Conservation (phyloP, 129 eudicot genomes). For the Flaveria brownii region DNA sequence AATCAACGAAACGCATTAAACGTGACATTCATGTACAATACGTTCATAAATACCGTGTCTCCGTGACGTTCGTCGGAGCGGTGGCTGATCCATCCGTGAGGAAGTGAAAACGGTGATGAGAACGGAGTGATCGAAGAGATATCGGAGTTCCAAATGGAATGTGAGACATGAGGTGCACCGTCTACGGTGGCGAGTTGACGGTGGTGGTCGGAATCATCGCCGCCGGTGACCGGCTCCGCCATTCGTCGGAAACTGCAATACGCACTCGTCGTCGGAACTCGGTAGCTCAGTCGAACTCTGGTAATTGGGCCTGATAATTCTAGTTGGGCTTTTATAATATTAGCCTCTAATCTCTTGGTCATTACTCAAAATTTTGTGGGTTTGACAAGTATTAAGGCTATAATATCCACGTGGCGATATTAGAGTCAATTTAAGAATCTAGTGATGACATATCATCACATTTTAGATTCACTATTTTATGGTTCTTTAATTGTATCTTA, state of each 20-base stretch:
- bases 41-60: constrained; percentile 49
- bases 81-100: constrained; percentile 51
- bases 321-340: not conserved
- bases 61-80: constrained; percentile 42
- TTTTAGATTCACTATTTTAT: no score
- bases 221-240: constrained; percentile 26
- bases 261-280: not conserved
- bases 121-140: constrained; percentile 19
- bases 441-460: no score
- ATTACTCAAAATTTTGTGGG: not conserved
- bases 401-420: not conserved
- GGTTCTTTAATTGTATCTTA: no score
- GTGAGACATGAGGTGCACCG: constrained; percentile 18
- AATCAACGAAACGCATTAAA: no score
- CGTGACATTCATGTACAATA: not conserved
- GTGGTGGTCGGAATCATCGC: constrained; percentile 20
- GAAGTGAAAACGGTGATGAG: constrained; percentile 42
- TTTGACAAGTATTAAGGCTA: not conserved
- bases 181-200: constrained; percentile 37
- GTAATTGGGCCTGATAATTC: not conserved
- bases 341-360: not conserved
- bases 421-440: not conserved
- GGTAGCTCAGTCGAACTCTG: not conserved
- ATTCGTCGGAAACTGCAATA: constrained; percentile 15
- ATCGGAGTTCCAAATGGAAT: constrained; percentile 17